Evolutionary conservation across 129 eudicot species (phyloP), one percentile per base, ranked within the genome.

Genomic region (Mikania micrantha): DNA sequence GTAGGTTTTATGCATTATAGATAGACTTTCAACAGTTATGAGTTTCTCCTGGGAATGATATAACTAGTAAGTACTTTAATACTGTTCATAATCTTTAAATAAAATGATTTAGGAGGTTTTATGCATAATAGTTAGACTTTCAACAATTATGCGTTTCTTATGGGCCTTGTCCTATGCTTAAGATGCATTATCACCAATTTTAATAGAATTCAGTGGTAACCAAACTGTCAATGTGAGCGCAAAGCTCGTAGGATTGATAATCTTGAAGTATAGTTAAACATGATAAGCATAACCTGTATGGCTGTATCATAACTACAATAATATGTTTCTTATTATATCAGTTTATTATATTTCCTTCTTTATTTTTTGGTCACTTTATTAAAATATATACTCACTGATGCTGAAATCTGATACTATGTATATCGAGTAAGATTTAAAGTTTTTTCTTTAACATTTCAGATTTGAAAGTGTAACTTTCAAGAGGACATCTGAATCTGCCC

Each of bases 401-500:
- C 62, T 54, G 10, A 5, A 54, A 12, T 31, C 45, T 8, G 38
- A 60, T 34, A 12, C 4, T 61, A 41, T 31, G 10, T 24, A 16
- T 36, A 60, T 12, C 29, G 4, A 50, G 54, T 36, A 49, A 62
- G 32, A 24, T 60, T 29, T 22, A 47, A 48, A 13, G 15, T 5
- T 47, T 24, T 24, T 27, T 38, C 38, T 38, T 41, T 31, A 67
- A 57, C 32, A 29, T 70, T 73, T 56, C 77, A 87, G 95, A 77
- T 87, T 87, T 81, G 95, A 87, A 66, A 70, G 77, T 31, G 79
- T 87, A 24, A 66, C 60, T 70, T 87, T 87, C 52, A 56, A 35
- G 74, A 78, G 95, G 77, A 83, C 90, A 25, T 73, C 38, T 36
- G 85, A 83, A 65, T 81, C 87, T 10, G 86, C 86, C 19, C 75